Percentiles rank a stretch among this genome's conserved stretches.
These are phyloP conservation scores for Takashimella koratensis DNA, from an alignment of 1,284 basidiomycete genomes.

Conservation along the genomic window DNA sequence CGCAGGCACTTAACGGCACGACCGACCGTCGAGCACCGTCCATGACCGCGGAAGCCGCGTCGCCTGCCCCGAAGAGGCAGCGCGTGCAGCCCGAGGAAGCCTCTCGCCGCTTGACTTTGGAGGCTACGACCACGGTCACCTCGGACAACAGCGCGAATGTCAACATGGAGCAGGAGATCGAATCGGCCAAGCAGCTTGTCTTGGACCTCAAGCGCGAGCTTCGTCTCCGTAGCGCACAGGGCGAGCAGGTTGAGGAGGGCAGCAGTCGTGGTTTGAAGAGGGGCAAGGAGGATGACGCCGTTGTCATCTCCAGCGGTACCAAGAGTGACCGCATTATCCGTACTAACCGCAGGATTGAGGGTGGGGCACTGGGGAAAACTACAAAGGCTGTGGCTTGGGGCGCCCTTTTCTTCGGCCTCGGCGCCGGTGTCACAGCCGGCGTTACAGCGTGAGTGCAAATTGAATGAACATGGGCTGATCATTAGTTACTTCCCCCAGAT, in stretches of 20 bases:
- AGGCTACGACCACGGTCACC: slow-evolving; percentile 44
- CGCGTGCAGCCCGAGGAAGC: slow-evolving; percentile 7
- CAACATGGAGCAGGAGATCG: slow-evolving; percentile 46
- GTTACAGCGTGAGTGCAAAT: slow-evolving; percentile 10
- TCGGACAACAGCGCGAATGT: slow-evolving; percentile 31
- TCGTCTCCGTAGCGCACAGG: slow-evolving; percentile 35
- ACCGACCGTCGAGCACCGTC: slow-evolving; percentile 15
- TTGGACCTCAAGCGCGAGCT: slow-evolving; percentile 43
- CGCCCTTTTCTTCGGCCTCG: slow-evolving; percentile 44
- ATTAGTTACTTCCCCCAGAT: slow-evolving; percentile 29
- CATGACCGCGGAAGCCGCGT: slow-evolving; percentile 15
- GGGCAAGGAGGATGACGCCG: slow-evolving; percentile 34
- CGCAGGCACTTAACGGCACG: slow-evolving; percentile 4
- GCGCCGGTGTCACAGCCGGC: slow-evolving; percentile 42
- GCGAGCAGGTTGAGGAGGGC: slow-evolving; percentile 38
- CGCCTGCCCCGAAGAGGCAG: slow-evolving; percentile 31
- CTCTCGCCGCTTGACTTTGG: slow-evolving; percentile 33
- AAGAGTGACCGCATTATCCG: slow-evolving; percentile 32
- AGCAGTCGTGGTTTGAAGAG: slow-evolving; percentile 41
- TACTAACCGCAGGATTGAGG: slow-evolving; percentile 38
- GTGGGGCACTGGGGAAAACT: slow-evolving; percentile 19
- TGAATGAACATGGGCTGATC: slow-evolving; percentile 13
- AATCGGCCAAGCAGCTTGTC: slow-evolving; percentile 45
- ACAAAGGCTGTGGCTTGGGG: slow-evolving; percentile 43
- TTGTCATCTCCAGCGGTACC: slow-evolving; percentile 28